Evolutionary conservation across 2,329 filamentous ascomycete genomes (phyloP), one percentile per base, ranked within the genome.

Genomic region (Grosmannia huntii): DNA sequence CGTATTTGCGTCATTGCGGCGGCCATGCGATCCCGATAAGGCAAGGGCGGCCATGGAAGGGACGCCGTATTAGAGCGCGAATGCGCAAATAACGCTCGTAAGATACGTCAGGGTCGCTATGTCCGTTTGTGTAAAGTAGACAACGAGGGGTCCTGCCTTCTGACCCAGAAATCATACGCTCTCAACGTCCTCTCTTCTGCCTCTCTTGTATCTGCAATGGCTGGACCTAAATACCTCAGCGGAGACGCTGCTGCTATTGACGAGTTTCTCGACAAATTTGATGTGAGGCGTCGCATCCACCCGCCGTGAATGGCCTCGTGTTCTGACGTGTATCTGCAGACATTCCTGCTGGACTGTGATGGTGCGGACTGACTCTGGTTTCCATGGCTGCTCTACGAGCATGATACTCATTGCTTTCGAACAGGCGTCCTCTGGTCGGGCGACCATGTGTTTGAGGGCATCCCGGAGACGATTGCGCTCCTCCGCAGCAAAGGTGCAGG

Each of bases 261-360:
- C 55, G 84, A 86, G 56, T 99, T 99, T 70, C 76, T 99, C 61
- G 86, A 89, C 73, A 83, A 83, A 68, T 99, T 96, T 68, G 94
- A 99, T 76, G 94, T 96, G 74, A 73, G 90, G 77, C 4, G 16
- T 10, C 12, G 14, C 23, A 19, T 9, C 5, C 12, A 33, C 12
- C 21, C 14, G 23, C 44, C 5, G 3, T 23, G 4, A 5, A 33
- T n/a, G 41, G 14, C 3, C 38, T 21, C 4, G 23, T 10, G 10
- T 27, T 44, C 36, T 21, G 3, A 41, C 21, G 33, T 25, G 51
- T n/a, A 14, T 31, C 10, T 4, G 2, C 65, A 95, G 90, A 84
- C 89, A 41, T 97, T 99, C 68, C 77, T 99, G 14, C 89, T 99
- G 67, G 94, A 99, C 70, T 99, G 94, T 74, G 94, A 99, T 82